phyloP scores from a whole-genome alignment of 495 filamentous ascomycete genomes.

The Aspergillus avenaceus region DNA sequence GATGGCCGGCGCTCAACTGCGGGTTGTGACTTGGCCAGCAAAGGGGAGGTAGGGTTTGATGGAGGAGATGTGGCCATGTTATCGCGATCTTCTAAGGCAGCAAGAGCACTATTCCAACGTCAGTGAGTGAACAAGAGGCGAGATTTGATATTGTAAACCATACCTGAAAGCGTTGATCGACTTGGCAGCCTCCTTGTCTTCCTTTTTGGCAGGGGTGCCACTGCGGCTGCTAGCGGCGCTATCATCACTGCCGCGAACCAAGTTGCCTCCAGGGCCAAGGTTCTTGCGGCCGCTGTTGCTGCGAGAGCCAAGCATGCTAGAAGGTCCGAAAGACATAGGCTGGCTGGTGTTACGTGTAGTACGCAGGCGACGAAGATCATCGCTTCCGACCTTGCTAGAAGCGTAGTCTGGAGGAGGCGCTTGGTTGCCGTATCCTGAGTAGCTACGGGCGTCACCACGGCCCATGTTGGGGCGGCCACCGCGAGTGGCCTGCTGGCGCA shows the following conservation, averaged over 20 bases:
- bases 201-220: constrained; percentile 72
- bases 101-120: constrained; percentile 48
- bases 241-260: constrained; percentile 71
- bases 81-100: constrained; percentile 50
- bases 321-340: constrained; percentile 61
- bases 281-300: constrained; percentile 81
- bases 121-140: constrained; percentile 17
- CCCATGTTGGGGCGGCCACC: constrained; percentile 64
- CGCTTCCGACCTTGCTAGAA: constrained; percentile 77
- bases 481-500: constrained; percentile 43
- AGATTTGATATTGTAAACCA: constrained; percentile 9
- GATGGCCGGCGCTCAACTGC: constrained; percentile 43
- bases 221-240: constrained; percentile 80
- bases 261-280: constrained; percentile 65
- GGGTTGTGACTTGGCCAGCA: constrained; percentile 49
- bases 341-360: constrained; percentile 60
- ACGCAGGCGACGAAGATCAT: constrained; percentile 80
- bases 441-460: constrained; percentile 81
- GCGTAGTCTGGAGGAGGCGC: constrained; percentile 64
- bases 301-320: constrained; percentile 72
- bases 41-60: constrained; percentile 55
- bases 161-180: constrained; percentile 90
- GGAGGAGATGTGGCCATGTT: constrained; percentile 57
- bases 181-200: constrained; percentile 61
- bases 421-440: constrained; percentile 61